A percentile compares a stretch with the other conserved stretches of the same genome.
Evolutionary conservation across 805 yeast genomes (phyloP).

Genomic region (Ogataea methylovora): DNA sequence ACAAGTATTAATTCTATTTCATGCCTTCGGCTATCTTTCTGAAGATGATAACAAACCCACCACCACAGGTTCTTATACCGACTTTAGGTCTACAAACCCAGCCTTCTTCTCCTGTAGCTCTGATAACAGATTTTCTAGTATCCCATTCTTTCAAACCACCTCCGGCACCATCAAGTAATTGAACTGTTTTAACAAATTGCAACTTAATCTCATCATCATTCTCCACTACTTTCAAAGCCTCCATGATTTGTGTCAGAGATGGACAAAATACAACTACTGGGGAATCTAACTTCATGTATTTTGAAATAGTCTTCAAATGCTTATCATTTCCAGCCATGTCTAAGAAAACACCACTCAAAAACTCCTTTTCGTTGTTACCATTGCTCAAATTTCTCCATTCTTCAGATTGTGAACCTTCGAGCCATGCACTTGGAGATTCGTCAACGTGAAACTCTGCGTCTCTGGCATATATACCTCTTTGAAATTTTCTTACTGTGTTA

Average conservation of each 20-base stretch:
- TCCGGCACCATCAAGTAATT: conserved; percentile 39
- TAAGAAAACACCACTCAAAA: conserved; percentile 35
- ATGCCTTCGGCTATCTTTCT: conserved; percentile 22
- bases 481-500: conserved; percentile 30
- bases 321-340: conserved; percentile 38
- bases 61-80: conserved; percentile 38
- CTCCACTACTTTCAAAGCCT: conserved; percentile 25
- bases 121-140: conserved; percentile 30
- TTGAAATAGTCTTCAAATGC: conserved; percentile 26
- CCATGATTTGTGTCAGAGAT: conserved; percentile 39
- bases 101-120: conserved; percentile 31
- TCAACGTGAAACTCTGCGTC: conserved; percentile 38
- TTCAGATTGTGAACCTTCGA: conserved; percentile 17
- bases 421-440: conserved; percentile 35
- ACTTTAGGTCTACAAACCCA: conserved; percentile 44
- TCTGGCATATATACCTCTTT: conserved; percentile 33
- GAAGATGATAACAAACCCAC: conserved; percentile 43
- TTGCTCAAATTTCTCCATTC: conserved; percentile 13
- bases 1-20: not conserved
- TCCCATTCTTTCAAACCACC: conserved; percentile 50
- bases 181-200: conserved; percentile 31
- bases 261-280: conserved; percentile 40
- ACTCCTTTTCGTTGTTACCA: conserved; percentile 18
- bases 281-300: conserved; percentile 30
- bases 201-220: conserved; percentile 25